Percentiles rank a stretch among this genome's conserved stretches.
phyloP scores from a whole-genome alignment of 768 basidiomycete species.

The Termitomyces sp. region DNA sequence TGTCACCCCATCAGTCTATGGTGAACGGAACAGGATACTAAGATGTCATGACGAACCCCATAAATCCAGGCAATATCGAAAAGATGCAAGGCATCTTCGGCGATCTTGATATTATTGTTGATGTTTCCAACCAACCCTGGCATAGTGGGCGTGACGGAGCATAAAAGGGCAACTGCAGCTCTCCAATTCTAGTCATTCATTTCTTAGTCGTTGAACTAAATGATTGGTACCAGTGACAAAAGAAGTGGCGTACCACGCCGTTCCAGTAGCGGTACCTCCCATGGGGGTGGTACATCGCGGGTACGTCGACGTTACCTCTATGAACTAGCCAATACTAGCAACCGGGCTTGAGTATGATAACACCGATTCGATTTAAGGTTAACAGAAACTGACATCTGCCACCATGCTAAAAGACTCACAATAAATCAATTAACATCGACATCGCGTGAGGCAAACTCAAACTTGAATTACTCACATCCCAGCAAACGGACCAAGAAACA shows the following conservation, averaged over 20 bases:
- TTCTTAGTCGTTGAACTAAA: too few relatives aligned
- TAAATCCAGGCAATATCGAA: conserved; percentile 77
- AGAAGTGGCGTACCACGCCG: conserved; percentile 42
- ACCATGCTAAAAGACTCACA: conserved; percentile 37
- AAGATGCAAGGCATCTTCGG: conserved; percentile 52
- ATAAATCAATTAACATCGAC: background rate
- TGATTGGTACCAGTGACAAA: too few relatives aligned
- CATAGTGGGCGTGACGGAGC: conserved; percentile 68
- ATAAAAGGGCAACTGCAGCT: conserved; percentile 61
- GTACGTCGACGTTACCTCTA: conserved; percentile 67
- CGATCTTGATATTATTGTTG: conserved; percentile 49
- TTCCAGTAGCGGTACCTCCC: conserved; percentile 74
- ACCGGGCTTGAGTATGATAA: background rate
- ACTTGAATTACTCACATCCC: conserved; percentile 50
- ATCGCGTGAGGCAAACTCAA: background rate
- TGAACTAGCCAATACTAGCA: conserved; percentile 77
- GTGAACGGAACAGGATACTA: background rate
- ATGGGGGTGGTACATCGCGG: conserved; percentile 77
- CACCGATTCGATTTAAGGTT: background rate
- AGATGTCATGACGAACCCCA: conserved; percentile 46
- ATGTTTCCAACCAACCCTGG: conserved; percentile 79
- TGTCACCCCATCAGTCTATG: background rate
- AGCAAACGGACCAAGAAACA: conserved; percentile 83
- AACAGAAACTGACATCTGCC: conserved; percentile 34
- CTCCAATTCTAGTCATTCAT: conserved; percentile 65